These are phyloP conservation scores for Isochrysis galbana DNA, from an alignment of 78 protist species.

Conservation along the genomic window DNA sequence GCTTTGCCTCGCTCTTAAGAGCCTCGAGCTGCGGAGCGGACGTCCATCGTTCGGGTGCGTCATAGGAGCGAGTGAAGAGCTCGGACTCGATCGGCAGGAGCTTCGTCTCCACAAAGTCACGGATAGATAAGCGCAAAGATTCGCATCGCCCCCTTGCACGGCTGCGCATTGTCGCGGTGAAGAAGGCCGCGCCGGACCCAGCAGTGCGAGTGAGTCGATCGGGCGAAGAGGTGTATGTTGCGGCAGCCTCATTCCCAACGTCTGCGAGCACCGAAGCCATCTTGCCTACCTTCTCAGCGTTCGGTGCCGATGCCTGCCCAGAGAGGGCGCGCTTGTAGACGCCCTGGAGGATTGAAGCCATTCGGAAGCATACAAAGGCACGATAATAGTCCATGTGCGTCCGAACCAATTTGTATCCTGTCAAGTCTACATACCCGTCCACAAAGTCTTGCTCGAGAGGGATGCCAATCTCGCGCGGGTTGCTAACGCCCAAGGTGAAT, in stretches of 20 bases:
- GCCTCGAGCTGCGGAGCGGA: constrained; percentile 36
- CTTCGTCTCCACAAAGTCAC: not conserved
- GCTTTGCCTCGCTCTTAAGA: constrained; percentile 49
- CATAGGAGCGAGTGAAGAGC: not conserved
- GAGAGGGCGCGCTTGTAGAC: constrained; percentile 53
- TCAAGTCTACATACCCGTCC: not conserved
- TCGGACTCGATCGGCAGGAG: not conserved
- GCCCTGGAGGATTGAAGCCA: constrained; percentile 69
- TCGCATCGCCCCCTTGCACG: not conserved
- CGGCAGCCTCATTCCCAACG: not conserved
- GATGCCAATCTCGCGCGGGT: not conserved
- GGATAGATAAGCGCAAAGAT: not conserved
- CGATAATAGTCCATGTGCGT: constrained; percentile 28
- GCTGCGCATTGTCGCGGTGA: not conserved
- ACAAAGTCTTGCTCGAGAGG: constrained; percentile 23
- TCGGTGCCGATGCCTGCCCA: constrained; percentile 52
- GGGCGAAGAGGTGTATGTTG: not conserved
- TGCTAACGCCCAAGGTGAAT: not conserved
- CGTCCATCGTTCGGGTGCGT: not conserved
- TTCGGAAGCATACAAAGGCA: constrained; percentile 57
- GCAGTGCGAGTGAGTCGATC: not conserved
- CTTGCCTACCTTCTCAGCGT: not conserved
- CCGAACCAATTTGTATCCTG: not conserved
- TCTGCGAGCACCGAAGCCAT: not conserved
- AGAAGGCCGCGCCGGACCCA: not conserved